These are phyloP conservation scores for Cystofilobasidium ferigula DNA, from an alignment of 768 basidiomycete genomes.

Conservation along the genomic window DNA sequence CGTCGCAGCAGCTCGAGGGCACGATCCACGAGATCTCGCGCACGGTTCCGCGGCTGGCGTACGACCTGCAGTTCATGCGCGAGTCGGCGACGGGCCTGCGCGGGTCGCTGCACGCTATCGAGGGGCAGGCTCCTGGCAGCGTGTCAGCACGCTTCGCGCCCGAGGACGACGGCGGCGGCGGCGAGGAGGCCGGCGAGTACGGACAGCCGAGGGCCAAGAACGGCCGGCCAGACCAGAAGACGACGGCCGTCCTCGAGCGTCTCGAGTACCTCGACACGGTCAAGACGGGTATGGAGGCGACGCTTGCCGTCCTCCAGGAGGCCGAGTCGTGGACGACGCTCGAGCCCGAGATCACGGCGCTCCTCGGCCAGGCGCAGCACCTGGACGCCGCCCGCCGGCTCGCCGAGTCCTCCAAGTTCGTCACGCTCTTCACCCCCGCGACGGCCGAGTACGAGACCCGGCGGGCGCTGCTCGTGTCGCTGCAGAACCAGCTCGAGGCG, in stretches of 20 bases:
- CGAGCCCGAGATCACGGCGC: constrained; percentile 77
- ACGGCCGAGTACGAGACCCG: constrained; percentile 73
- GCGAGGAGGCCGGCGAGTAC: neutral
- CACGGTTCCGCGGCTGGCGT: constrained; percentile 76
- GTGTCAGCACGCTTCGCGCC: constrained; percentile 14
- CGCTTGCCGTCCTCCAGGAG: constrained; percentile 78
- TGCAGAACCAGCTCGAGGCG: constrained; percentile 93
- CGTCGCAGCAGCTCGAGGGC: constrained; percentile 71
- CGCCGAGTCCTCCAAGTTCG: constrained; percentile 73
- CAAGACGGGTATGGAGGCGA: constrained; percentile 74
- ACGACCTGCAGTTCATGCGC: constrained; percentile 94
- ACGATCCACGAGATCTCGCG: constrained; percentile 87
- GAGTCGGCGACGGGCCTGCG: constrained; percentile 75
- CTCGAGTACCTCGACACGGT: constrained; percentile 72
- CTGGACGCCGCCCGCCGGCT: constrained; percentile 59
- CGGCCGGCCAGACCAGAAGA: constrained; percentile 45
- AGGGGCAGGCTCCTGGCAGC: constrained; percentile 38
- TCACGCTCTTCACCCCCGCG: constrained; percentile 87
- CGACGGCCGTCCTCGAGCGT: constrained; percentile 50
- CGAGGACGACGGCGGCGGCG: constrained; percentile 25
- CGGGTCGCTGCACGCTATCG: constrained; percentile 52
- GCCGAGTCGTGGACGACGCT: constrained; percentile 95
- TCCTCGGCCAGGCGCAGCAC: constrained; percentile 68
- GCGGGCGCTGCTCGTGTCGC: constrained; percentile 70
- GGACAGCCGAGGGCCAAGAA: too few species aligned